Conservation (phyloP, 1,284 basidiomycete species). For the Sphagnurus paluster region DNA sequence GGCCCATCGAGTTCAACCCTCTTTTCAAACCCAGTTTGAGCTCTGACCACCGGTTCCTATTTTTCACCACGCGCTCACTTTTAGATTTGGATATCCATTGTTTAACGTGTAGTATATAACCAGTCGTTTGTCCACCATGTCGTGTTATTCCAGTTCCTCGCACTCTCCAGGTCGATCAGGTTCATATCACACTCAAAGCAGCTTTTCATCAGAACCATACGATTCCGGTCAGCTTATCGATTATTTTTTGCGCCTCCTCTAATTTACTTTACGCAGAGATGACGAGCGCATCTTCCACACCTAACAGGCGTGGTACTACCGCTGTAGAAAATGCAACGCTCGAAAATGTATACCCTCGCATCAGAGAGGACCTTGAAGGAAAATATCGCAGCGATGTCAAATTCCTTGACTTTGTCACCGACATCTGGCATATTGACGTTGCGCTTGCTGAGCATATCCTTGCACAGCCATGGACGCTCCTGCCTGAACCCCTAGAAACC, state of each 20-base stretch:
- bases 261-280: neutral
- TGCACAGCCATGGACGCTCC: neutral
- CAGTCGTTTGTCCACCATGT: conserved; percentile 1
- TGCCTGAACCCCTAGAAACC: neutral
- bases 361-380: neutral
- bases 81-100: too few relatives aligned
- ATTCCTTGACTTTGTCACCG: neutral
- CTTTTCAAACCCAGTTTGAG: too few relatives aligned
- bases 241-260: neutral
- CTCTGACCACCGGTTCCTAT: too few relatives aligned
- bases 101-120: too few relatives aligned
- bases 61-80: too few relatives aligned
- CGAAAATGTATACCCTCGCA: neutral
- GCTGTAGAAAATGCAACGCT: neutral
- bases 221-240: neutral
- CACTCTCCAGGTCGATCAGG: neutral
- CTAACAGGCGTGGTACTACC: neutral
- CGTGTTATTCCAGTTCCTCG: neutral
- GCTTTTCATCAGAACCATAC: neutral
- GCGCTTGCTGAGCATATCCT: neutral
- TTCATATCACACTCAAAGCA: neutral
- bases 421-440: conserved; percentile 1
- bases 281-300: neutral
- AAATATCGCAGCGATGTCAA: neutral
- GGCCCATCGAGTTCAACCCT: too few relatives aligned